phyloP scores from a whole-genome alignment of 2,329 filamentous ascomycete genomes.

The Macrophomina phaseolina region DNA sequence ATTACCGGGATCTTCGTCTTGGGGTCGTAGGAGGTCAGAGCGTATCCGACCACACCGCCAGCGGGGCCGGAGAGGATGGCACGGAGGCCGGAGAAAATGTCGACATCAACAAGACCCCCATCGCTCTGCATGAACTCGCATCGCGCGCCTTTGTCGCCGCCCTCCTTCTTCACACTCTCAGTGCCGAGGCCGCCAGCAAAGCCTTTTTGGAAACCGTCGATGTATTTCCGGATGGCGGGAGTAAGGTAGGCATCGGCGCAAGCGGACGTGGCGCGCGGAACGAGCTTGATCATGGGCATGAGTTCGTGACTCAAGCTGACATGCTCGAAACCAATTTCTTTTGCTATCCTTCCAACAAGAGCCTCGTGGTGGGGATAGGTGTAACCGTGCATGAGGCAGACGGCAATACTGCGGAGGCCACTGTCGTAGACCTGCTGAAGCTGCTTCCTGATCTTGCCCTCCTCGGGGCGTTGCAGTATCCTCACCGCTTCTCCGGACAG shows the following conservation, averaged over 20 bases:
- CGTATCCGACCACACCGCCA: conserved; percentile 92
- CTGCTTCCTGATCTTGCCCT: conserved; percentile 62
- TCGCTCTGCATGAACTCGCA: conserved; percentile 97
- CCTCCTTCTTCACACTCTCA: conserved; percentile 71
- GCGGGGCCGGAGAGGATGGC: conserved; percentile 89
- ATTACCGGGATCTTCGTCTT: conserved; percentile 85
- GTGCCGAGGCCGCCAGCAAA: conserved; percentile 82
- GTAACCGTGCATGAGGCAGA: conserved; percentile 91
- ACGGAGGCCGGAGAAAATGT: conserved; percentile 81
- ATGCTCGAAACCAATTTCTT: conserved; percentile 81
- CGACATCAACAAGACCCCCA: conserved; percentile 72
- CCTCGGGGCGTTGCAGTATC: conserved; percentile 67
- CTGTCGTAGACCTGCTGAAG: conserved; percentile 70
- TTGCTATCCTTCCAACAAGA: conserved; percentile 75
- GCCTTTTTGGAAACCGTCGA: conserved; percentile 76
- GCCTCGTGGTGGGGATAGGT: conserved; percentile 88
- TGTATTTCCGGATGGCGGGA: conserved; percentile 78
- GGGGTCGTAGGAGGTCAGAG: conserved; percentile 86
- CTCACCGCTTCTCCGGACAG: conserved; percentile 77
- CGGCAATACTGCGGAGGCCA: conserved; percentile 81
- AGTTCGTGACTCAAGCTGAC: conserved; percentile 80
- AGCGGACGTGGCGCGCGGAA: conserved; percentile 75
- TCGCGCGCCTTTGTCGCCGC: conserved; percentile 71
- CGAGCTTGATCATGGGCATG: conserved; percentile 88
- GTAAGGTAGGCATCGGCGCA: conserved; percentile 83